phyloP scores from a whole-genome alignment of 306 rosid genomes.

The Acmispon strigosus region DNA sequence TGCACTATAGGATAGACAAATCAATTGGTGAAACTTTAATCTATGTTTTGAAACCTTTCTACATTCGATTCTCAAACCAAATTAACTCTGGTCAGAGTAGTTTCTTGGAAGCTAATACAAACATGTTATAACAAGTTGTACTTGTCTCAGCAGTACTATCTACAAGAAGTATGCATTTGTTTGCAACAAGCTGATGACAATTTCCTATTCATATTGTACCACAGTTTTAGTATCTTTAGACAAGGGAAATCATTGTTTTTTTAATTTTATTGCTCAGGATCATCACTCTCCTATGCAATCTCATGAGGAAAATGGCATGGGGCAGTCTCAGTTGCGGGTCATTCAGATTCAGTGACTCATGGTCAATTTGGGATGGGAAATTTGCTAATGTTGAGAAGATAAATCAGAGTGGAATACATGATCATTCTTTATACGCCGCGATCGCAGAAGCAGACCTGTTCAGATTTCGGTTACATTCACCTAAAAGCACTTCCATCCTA shows the following conservation, averaged over 20 bases:
- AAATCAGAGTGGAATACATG: background rate
- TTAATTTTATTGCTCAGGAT: background rate
- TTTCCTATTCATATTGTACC: background rate
- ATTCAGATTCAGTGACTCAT: conserved; percentile 29
- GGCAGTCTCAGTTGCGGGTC: conserved; percentile 38
- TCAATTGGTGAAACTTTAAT: background rate
- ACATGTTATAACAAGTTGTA: too few relatives aligned
- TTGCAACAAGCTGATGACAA: background rate
- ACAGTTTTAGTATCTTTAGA: background rate
- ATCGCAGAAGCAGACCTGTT: background rate
- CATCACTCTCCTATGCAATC: conserved; percentile 18
- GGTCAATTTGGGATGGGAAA: conserved; percentile 7
- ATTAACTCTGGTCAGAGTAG: too few relatives aligned
- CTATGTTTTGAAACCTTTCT: too few relatives aligned
- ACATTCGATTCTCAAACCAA: too few relatives aligned
- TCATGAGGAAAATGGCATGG: conserved; percentile 33
- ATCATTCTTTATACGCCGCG: background rate
- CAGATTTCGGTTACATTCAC: too few relatives aligned
- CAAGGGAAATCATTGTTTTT: background rate
- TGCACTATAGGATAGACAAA: background rate
- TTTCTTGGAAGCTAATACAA: too few relatives aligned
- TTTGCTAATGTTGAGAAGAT: background rate
- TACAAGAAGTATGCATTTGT: background rate
- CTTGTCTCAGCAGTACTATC: too few relatives aligned
- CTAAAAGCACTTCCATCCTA: too few relatives aligned